Evolutionary conservation across 1,139 yeast genomes (phyloP), one percentile per base, ranked within the genome.

Genomic region (Petasospora rhodanensis): DNA sequence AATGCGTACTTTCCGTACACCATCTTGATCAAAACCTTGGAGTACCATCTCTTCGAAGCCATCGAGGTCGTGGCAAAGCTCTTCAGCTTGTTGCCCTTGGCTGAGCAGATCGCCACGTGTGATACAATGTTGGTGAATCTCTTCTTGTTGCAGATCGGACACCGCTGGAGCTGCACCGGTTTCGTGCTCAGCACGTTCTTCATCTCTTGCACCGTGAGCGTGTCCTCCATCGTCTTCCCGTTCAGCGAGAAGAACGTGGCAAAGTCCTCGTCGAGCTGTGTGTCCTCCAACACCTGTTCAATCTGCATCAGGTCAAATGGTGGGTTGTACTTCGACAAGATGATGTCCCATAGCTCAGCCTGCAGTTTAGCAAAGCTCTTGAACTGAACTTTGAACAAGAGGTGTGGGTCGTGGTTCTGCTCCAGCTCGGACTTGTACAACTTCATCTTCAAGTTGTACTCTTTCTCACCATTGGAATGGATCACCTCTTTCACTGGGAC

Each of bases 21-120:
- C 29, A 91, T 63, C 52, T 86, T 89, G 35, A 87, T 82, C 40
- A 87, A 64, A 4, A 83, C 73, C 50, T 83, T 86, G 6, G 89
- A 72, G 48, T 83, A 85, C 97, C 97, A 87, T 43, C 91, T 74
- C 47, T 84, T 79, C 4, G 91, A 74, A 0, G 97, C 97, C 45
- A 81, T 76, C 37, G 76, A 80, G 0, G 93, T 75, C 0, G 96
- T 76, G 2, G 85, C 91, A 53, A 77, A 89, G 2, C 81, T 68
- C 45, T 79, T 75, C 42, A 77, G 75, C 22, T 79, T 82, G 29
- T 78, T 70, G 34, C 80, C 74, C 80, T 89, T 82, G 16, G 84
- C 76, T 0, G 86, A 79, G 59, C 98, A 91, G 2, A 86, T 76
- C 0, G 96, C 93, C 42, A 89, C 70, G 61, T 91, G 98, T 2